Conservation (phyloP, 805 yeast genomes). For the Vanderwaltozyma polyspora region DNA sequence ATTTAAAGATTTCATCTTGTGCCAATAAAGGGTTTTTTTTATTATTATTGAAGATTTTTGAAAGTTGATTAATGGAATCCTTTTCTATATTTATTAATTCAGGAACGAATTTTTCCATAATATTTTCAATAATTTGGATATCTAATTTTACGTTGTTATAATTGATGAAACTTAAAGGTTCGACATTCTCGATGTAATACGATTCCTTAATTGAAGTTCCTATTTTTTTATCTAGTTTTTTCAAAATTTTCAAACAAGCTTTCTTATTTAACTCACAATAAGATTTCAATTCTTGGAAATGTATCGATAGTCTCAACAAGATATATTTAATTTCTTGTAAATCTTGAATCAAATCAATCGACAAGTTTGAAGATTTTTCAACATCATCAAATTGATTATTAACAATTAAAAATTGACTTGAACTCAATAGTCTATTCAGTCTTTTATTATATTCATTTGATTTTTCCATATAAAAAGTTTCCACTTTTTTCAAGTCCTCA, state of each 20-base stretch:
- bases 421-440: conserved; percentile 36
- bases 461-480: conserved; percentile 64
- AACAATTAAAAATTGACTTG: conserved; percentile 15
- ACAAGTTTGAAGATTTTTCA: background rate
- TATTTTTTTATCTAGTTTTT: conserved; percentile 79
- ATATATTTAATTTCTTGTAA: conserved; percentile 53
- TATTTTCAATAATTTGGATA: background rate
- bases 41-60: conserved; percentile 38
- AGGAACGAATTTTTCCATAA: conserved; percentile 29
- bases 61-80: conserved; percentile 42
- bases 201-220: conserved; percentile 40
- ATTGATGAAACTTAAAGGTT: conserved; percentile 54
- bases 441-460: conserved; percentile 66
- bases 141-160: conserved; percentile 35
- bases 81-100: conserved; percentile 25
- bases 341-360: conserved; percentile 30
- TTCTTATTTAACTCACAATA: conserved; percentile 85
- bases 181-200: conserved; percentile 49
- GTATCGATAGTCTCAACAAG: conserved; percentile 62
- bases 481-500: conserved; percentile 71
- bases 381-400: background rate
- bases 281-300: conserved; percentile 81
- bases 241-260: conserved; percentile 79
- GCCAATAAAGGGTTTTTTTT: background rate
- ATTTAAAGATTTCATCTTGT: conserved; percentile 4